Conservation (phyloP, 164 flowering plant genomes). For the Chloranthus sessilifolius region DNA sequence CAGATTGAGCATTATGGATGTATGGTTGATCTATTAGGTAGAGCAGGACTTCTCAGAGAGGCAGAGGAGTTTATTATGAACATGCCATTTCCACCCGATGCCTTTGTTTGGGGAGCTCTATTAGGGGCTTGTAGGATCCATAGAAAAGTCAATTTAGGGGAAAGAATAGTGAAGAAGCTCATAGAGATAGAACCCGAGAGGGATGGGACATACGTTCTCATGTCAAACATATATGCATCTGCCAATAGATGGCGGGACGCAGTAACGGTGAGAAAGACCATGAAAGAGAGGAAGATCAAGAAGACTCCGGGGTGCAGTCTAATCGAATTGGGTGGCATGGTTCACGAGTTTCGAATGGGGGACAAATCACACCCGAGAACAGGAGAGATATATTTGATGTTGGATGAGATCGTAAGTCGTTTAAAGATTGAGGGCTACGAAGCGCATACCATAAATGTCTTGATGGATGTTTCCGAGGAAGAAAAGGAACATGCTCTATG, state of each 20-base stretch:
- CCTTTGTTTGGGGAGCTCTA: slow-evolving; percentile 17
- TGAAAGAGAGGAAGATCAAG: slow-evolving; percentile 13
- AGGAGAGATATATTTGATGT: slow-evolving; percentile 15
- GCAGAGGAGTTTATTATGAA: slow-evolving; percentile 11
- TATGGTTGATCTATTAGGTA: slow-evolving; percentile 19
- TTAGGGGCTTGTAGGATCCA: slow-evolving; percentile 19
- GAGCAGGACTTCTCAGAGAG: slow-evolving; percentile 14
- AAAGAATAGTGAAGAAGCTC: slow-evolving; percentile 2
- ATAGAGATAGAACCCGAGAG: slow-evolving; percentile 14
- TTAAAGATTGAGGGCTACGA: slow-evolving; percentile 2
- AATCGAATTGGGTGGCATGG: slow-evolving; percentile 17
- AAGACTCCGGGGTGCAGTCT: slow-evolving; percentile 19
- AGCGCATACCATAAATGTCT: neutral
- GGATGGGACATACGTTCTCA: slow-evolving; percentile 17
- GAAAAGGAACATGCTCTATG: slow-evolving; percentile 12
- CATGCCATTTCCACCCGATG: slow-evolving; percentile 19
- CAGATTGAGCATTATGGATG: slow-evolving; percentile 20
- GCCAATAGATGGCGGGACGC: slow-evolving; percentile 12
- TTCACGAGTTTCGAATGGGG: slow-evolving; percentile 16
- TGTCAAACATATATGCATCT: slow-evolving; percentile 19
- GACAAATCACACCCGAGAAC: slow-evolving; percentile 12
- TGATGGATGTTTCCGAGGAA: slow-evolving; percentile 9
- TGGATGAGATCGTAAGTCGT: slow-evolving; percentile 9
- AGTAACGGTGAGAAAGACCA: slow-evolving; percentile 13
- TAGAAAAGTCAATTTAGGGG: slow-evolving; percentile 13